These are phyloP conservation scores for Ustanciosporium gigantosporum DNA, from an alignment of 1,284 basidiomycete species.

Conservation along the genomic window DNA sequence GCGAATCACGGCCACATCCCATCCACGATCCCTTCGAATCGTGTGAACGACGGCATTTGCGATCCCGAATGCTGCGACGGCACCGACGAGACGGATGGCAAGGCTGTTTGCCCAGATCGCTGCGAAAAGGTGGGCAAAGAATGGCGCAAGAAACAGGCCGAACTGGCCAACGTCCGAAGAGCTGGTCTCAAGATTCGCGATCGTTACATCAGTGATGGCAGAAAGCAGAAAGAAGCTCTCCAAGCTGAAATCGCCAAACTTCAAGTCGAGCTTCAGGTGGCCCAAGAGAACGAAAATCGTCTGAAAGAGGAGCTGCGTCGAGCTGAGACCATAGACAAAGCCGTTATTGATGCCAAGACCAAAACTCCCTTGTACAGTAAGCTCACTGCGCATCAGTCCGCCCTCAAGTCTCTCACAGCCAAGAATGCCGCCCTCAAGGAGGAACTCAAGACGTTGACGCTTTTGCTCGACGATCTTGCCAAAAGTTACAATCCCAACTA, in stretches of 20 bases:
- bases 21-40: constrained; percentile 73
- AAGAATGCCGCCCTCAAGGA: constrained; percentile 74
- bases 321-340: constrained; percentile 44
- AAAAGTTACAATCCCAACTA: constrained; percentile 94
- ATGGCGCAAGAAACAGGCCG: constrained; percentile 71
- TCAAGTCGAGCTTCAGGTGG: constrained; percentile 70
- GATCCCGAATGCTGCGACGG: constrained; percentile 96
- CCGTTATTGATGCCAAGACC: constrained; percentile 67
- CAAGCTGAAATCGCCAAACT: constrained; percentile 60
- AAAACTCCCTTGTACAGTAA: constrained; percentile 77
- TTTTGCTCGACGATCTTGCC: constrained; percentile 80
- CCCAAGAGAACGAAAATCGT: constrained; percentile 53
- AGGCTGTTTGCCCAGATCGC: constrained; percentile 72
- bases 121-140: constrained; percentile 78
- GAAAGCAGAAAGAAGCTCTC: constrained; percentile 66
- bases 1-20: constrained; percentile 86
- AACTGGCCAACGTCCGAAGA: constrained; percentile 75
- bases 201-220: constrained; percentile 79
- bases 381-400: constrained; percentile 73
- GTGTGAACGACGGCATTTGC: constrained; percentile 96
- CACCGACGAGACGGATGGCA: constrained; percentile 75
- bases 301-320: constrained; percentile 27
- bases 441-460: constrained; percentile 76
- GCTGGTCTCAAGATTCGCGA: constrained; percentile 85
- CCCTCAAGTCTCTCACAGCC: constrained; percentile 74